Base-by-base conservation (phyloP, 345 rosid species). In the Pugionium cornutum region DNA sequence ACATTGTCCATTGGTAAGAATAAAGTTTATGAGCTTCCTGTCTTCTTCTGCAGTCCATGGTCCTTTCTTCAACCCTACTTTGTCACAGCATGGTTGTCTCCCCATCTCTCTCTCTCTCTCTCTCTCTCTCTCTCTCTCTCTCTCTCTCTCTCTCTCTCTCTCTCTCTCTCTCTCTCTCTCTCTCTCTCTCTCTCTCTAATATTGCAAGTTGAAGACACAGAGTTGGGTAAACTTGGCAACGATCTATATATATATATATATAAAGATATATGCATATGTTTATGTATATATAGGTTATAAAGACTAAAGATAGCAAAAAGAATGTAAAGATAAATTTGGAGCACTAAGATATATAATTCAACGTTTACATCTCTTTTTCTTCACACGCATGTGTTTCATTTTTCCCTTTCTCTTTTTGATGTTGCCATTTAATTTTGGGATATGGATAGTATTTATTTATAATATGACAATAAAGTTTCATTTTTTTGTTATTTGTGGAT, bases 31-130 rank as follows among this genome's bases (percentile, higher is more conserved):
- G 66, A 94, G 99, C 76, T 88, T 89, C 85, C 81, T 85, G 66
- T 94, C 97, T 68, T 94, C 99, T 11, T 90, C 99, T 0, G 90
- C 81, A 5, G 97, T 90, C 99, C 99, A 92, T 62, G 97, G 92
- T 59, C 99, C 97, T 75, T 85, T 89, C 96, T 90, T 94, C 73
- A 94, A 73, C 45, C 99, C 99, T 41, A 88, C 95, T 80, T 86
- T 94, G 52, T 88, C 97, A 75, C 99, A 94, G 40, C 97, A 92
- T 7, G 98, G 98, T 35, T 89, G 89, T 72, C 98, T 86, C 31
- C 96, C 98, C 98, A n/a, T 87, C 89, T 34, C 62, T 10, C 39
- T 59, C 47, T 3, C 51, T 63, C 27, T 60, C 45, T 37, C 0
- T 43, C 33, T 50, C 39, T 40, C 27, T 18, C 18, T 18, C 18